phyloP scores from a whole-genome alignment of 2,329 filamentous ascomycete genomes.

The Pseudopithomyces chartarum region DNA sequence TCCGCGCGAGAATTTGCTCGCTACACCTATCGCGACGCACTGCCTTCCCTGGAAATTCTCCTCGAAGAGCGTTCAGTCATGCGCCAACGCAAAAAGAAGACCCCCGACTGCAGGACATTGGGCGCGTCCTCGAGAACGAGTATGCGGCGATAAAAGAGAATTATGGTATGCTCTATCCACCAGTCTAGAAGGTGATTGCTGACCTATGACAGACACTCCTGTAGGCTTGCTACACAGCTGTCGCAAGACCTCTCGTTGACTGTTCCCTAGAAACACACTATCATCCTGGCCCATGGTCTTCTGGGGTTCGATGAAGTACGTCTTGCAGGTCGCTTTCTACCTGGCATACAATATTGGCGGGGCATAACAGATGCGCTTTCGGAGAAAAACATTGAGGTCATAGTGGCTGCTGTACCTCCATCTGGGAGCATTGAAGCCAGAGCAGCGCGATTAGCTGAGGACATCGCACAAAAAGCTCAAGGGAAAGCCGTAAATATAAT shows the following conservation, averaged over 20 bases:
- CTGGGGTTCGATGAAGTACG: constrained; percentile 68
- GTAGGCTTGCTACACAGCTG: constrained; percentile 20
- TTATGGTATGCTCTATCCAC: constrained; percentile 54
- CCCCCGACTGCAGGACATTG: constrained; percentile 57
- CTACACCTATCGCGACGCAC: constrained; percentile 3
- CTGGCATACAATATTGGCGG: constrained; percentile 67
- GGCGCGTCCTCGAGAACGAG: constrained; percentile 62
- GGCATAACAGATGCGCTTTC: constrained; percentile 64
- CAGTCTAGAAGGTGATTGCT: constrained; percentile 10
- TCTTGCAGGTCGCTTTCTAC: constrained; percentile 58
- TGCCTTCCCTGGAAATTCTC: background rate
- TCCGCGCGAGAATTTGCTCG: constrained; percentile 34
- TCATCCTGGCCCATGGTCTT: constrained; percentile 68
- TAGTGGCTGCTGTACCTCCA: constrained; percentile 64
- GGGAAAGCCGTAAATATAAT: constrained; percentile 68
- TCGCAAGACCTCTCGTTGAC: constrained; percentile 44
- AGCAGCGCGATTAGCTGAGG: constrained; percentile 58
- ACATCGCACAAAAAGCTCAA: constrained; percentile 58
- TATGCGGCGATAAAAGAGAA: constrained; percentile 63
- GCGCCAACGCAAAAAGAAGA: constrained; percentile 44
- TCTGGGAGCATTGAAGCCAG: constrained; percentile 64
- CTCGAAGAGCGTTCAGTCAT: constrained; percentile 28
- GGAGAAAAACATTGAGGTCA: constrained; percentile 63
- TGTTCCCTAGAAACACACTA: constrained; percentile 54
- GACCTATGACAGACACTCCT: constrained; percentile 36